Evolutionary conservation across 805 yeast genomes (phyloP).

Genomic region (Candida nanaspora): DNA sequence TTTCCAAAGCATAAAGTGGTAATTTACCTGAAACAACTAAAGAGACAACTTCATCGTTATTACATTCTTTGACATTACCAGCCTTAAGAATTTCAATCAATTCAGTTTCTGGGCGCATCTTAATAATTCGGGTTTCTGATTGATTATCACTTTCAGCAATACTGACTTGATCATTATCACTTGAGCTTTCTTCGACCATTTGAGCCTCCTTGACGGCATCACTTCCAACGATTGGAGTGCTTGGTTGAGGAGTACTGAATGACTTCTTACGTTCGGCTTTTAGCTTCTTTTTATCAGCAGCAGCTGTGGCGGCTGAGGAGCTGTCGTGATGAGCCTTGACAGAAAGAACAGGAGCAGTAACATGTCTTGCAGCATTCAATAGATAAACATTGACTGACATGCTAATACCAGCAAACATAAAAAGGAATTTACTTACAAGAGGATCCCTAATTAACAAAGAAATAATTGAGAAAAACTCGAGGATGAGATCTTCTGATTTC

Average conservation of each 20-base stretch:
- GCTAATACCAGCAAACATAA: conserved; percentile 67
- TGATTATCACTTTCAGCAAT: conserved; percentile 25
- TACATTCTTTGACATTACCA: conserved; percentile 61
- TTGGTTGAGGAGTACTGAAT: conserved; percentile 1
- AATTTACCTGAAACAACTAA: conserved; percentile 70
- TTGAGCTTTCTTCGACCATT: conserved; percentile 21
- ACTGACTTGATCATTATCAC: conserved; percentile 17
- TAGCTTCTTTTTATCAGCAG: conserved; percentile 3
- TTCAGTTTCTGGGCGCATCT: conserved; percentile 51
- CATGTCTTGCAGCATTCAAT: conserved; percentile 71
- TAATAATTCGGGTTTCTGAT: conserved; percentile 6
- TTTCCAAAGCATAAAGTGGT: conserved; percentile 91
- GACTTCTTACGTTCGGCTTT: background rate
- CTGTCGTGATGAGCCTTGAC: no score
- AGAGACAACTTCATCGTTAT: conserved; percentile 65
- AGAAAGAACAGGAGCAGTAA: conserved; percentile 1
- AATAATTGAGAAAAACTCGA: conserved; percentile 44
- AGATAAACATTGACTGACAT: conserved; percentile 78
- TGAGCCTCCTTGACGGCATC: conserved; percentile 29
- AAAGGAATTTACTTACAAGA: conserved; percentile 67
- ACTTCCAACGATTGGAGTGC: background rate
- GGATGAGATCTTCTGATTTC: conserved; percentile 54
- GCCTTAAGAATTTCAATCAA: conserved; percentile 54
- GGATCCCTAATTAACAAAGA: conserved; percentile 73
- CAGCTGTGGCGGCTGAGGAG: conserved; percentile 2